Conservation (phyloP, 148 eudicot genomes). For the Dianthus caryophyllus region DNA sequence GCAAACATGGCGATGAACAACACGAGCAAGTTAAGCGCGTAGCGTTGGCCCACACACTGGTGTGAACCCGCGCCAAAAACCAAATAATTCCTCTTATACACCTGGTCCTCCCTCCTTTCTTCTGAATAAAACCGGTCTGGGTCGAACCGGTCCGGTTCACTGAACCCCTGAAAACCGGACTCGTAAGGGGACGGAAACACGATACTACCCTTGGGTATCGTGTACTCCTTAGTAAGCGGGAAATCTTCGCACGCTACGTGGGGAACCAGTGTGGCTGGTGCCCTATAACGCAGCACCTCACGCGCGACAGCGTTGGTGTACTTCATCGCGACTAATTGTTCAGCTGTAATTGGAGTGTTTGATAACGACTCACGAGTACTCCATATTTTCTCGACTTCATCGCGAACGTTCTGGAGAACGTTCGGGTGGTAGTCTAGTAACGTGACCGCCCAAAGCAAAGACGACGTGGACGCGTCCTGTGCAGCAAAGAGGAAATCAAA, state of each 20-base stretch:
- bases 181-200: constrained; percentile 86
- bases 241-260: constrained; percentile 72
- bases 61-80: constrained; percentile 86
- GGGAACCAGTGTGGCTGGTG: constrained; percentile 81
- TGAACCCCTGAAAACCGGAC: constrained; percentile 81
- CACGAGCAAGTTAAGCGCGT: constrained; percentile 62
- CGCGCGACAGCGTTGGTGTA: constrained; percentile 95
- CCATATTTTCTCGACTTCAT: constrained; percentile 54
- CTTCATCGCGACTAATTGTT: constrained; percentile 48
- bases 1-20: constrained; percentile 69
- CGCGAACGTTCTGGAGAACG: constrained; percentile 44
- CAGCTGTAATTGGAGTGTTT: constrained; percentile 38
- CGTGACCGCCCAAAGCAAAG: constrained; percentile 77
- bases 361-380: constrained; percentile 32
- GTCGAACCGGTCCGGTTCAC: constrained; percentile 63
- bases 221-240: constrained; percentile 40
- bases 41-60: constrained; percentile 88
- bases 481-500: constrained; percentile 84
- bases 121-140: constrained; percentile 73
- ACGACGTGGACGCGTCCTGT: constrained; percentile 83
- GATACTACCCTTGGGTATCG: constrained; percentile 64
- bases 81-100: constrained; percentile 56
- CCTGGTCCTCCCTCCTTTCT: constrained; percentile 60
- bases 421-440: constrained; percentile 61
- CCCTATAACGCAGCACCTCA: constrained; percentile 56